Conservation (phyloP, 768 basidiomycete genomes). For the Cubamyces sp. region DNA sequence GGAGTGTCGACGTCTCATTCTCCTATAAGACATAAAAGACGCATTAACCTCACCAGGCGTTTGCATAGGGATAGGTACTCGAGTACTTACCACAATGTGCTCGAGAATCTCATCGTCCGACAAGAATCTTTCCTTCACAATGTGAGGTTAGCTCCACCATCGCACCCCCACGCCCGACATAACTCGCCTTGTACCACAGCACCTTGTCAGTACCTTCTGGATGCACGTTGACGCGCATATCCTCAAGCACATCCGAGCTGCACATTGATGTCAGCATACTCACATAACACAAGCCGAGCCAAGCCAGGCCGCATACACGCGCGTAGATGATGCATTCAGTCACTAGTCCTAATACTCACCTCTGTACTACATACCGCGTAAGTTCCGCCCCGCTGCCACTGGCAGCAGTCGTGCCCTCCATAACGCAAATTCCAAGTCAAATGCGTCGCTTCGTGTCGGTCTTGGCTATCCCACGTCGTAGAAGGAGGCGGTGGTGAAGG, state of each 20-base stretch:
- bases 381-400: not conserved
- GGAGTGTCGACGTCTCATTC: conserved; percentile 62
- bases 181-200: conserved; percentile 75
- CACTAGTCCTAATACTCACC: no score
- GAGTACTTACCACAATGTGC: conserved; percentile 62
- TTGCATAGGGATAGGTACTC: not conserved
- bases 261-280: not conserved
- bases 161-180: conserved; percentile 11
- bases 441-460: no score
- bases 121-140: conserved; percentile 69
- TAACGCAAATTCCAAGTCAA: no score
- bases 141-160: conserved; percentile 15
- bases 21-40: conserved; percentile 46
- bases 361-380: conserved; percentile 24
- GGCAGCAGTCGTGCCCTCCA: not conserved
- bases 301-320: not conserved
- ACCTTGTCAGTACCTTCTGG: conserved; percentile 61
- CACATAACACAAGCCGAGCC: not conserved
- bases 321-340: not conserved
- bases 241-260: conserved; percentile 76
- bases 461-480: no score
- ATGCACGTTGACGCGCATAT: conserved; percentile 67
- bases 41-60: not conserved
- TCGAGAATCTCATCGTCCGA: conserved; percentile 78
- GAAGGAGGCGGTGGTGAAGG: no score